Conservation (phyloP, 352 stramenopile species). For the Peronospora tabacina region DNA sequence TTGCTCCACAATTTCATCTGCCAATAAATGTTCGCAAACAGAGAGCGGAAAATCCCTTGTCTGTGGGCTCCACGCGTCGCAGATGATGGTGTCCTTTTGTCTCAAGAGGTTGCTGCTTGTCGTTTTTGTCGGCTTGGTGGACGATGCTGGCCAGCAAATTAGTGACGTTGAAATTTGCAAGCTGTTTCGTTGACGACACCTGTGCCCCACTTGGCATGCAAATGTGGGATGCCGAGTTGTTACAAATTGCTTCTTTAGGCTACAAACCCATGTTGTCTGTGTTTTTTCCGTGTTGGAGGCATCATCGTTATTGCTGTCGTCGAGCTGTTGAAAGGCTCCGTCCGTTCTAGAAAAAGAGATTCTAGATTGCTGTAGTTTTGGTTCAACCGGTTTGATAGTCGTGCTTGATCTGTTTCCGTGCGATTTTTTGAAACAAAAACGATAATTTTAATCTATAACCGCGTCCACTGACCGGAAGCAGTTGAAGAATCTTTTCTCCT, state of each 20-base stretch:
- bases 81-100: slow-evolving; percentile 23
- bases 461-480: background rate
- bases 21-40: slow-evolving; percentile 68
- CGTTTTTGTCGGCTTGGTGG: slow-evolving; percentile 56
- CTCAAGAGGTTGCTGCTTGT: slow-evolving; percentile 43
- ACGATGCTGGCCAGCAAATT: slow-evolving; percentile 55
- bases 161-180: slow-evolving; percentile 29
- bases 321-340: too few relatives aligned
- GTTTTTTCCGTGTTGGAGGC: too few relatives aligned
- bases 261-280: background rate
- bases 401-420: too few relatives aligned
- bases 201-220: background rate
- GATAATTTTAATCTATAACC: background rate
- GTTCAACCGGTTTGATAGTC: too few relatives aligned
- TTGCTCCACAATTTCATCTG: slow-evolving; percentile 54
- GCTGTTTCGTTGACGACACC: slow-evolving; percentile 30
- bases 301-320: too few relatives aligned
- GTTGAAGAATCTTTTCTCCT: background rate
- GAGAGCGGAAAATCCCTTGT: slow-evolving; percentile 49
- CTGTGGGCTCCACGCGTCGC: slow-evolving; percentile 10
- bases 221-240: background rate
- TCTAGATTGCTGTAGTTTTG: too few relatives aligned
- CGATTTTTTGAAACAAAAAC: too few relatives aligned
- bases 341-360: too few relatives aligned
- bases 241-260: background rate